A percentile compares a stretch with the other conserved stretches of the same genome.
Conservation (phyloP, 2,329 filamentous ascomycete species). For the Phialophora expanda region DNA sequence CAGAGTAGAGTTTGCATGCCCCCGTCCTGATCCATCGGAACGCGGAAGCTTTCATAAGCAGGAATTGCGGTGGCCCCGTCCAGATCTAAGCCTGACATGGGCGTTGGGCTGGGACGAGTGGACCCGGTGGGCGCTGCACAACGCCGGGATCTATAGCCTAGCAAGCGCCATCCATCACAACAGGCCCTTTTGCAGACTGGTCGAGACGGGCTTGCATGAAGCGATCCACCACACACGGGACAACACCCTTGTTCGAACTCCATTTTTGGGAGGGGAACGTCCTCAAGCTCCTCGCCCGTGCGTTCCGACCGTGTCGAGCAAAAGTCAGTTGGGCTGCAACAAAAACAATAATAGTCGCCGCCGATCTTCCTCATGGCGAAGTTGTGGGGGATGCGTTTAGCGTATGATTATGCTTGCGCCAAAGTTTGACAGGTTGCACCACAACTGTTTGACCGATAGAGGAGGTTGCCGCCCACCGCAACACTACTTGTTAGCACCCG, state of each 20-base stretch:
- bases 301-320: not conserved
- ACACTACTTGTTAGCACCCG: no score
- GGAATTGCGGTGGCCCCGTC: conserved; percentile 12
- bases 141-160: conserved; percentile 1
- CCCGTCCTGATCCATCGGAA: conserved; percentile 13
- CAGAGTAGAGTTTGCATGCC: no score
- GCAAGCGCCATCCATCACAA: conserved; percentile 19
- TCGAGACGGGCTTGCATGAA: not conserved
- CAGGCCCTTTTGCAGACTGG: conserved; percentile 1
- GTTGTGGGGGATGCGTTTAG: not conserved
- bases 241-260: conserved; percentile 9
- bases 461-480: not conserved
- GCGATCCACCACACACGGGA: conserved; percentile 23
- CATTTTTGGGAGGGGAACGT: not conserved
- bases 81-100: conserved; percentile 4
- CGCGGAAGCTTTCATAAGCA: conserved; percentile 31
- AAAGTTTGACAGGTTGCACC: no score
- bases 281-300: conserved; percentile 19
- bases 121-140: not conserved
- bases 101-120: conserved; percentile 7
- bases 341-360: conserved; percentile 1
- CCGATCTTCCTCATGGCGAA: not conserved
- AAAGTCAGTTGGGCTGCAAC: not conserved
- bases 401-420: not conserved
- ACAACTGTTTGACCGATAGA: not conserved